Evolutionary conservation across 208 protist species (phyloP).

Genomic region (Trypanosoma brucei): DNA sequence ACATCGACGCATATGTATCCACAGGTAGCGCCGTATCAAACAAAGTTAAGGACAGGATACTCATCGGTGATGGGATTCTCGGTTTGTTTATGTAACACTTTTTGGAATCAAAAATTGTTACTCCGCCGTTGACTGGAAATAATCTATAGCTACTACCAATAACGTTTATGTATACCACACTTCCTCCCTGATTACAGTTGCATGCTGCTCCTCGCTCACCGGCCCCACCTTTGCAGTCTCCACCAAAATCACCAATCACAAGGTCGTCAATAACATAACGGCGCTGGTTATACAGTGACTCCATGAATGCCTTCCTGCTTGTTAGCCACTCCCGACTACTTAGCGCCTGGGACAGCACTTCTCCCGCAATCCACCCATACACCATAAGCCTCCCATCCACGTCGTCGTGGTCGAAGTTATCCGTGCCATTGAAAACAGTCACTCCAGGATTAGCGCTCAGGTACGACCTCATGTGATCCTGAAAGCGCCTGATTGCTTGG

Average conservation of each 20-base stretch:
- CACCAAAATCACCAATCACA: conserved; percentile 27
- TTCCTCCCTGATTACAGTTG: conserved; percentile 19
- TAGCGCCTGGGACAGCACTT: conserved; percentile 23
- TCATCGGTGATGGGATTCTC: not conserved
- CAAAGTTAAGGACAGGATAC: not conserved
- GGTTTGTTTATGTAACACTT: conserved; percentile 1
- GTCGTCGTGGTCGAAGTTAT: conserved; percentile 18
- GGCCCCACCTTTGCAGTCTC: not conserved
- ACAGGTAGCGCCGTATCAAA: not conserved
- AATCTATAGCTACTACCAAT: not conserved
- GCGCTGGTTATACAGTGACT: conserved; percentile 22
- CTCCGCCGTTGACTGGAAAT: not conserved
- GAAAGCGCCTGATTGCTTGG: not conserved
- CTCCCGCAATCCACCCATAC: conserved; percentile 36
- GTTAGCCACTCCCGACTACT: conserved; percentile 10
- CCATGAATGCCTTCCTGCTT: conserved; percentile 6
- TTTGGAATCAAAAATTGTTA: not conserved
- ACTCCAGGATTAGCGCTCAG: not conserved
- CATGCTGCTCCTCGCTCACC: conserved; percentile 2
- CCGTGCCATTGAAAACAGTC: not conserved
- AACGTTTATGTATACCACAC: conserved; percentile 11
- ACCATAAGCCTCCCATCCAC: conserved; percentile 28
- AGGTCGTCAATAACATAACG: conserved; percentile 22
- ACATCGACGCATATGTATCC: not conserved
- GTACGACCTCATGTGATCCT: not conserved